A percentile compares a stretch with the other conserved stretches of the same genome.
These are phyloP conservation scores for Leptographium lundbergii DNA, from an alignment of 2,329 filamentous ascomycete species.

Conservation along the genomic window DNA sequence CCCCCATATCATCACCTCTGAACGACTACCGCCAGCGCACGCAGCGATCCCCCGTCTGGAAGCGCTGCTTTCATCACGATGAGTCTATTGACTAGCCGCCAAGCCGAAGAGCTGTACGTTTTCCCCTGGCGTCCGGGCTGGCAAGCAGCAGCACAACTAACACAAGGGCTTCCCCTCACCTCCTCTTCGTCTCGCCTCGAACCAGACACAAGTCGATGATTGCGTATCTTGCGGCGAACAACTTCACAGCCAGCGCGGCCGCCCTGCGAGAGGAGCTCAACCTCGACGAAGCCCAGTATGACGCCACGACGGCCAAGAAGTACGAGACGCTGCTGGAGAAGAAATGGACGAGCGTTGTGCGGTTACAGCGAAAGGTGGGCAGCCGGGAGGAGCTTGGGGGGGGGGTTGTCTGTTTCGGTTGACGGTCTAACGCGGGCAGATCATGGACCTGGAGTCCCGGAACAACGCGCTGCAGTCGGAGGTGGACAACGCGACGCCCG, in stretches of 20 bases:
- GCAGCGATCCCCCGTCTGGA: constrained; percentile 1
- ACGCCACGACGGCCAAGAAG: constrained; percentile 75
- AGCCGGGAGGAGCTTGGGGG: background rate
- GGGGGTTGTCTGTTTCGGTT: background rate
- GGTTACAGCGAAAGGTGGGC: constrained; percentile 81
- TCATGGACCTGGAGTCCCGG: constrained; percentile 82
- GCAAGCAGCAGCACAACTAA: background rate
- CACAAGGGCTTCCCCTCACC: background rate
- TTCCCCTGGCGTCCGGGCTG: background rate
- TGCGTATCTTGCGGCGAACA: constrained; percentile 68
- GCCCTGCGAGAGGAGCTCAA: constrained; percentile 66
- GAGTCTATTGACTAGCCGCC: constrained; percentile 62
- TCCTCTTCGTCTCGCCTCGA: background rate
- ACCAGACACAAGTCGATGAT: constrained; percentile 83
- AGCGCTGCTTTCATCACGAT: constrained; percentile 29
- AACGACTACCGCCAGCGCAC: background rate
- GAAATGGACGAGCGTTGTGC: constrained; percentile 95
- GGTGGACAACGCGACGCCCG: constrained; percentile 68
- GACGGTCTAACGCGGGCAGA: constrained; percentile 34
- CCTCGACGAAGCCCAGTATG: constrained; percentile 52
- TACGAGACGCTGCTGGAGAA: constrained; percentile 92
- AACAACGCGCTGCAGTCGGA: constrained; percentile 65
- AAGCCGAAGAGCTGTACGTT: constrained; percentile 80
- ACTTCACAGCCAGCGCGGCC: constrained; percentile 55
- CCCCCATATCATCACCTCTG: background rate